Conservation (phyloP, 2,329 filamentous ascomycete genomes). For the Hypocreales sp. region DNA sequence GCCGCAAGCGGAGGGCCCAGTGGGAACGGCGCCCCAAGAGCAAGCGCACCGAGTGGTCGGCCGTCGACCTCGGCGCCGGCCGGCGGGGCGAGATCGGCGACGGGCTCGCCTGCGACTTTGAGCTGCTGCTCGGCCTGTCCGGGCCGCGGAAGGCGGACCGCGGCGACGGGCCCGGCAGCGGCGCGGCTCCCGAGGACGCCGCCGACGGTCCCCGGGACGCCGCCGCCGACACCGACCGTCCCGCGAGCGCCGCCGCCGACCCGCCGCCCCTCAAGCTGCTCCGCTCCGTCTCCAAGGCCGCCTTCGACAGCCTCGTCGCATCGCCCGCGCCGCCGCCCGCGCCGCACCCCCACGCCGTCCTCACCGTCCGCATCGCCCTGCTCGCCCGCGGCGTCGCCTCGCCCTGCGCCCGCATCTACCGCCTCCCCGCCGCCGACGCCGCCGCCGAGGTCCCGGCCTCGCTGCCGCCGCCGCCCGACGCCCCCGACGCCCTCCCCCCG, state of each 20-base stretch:
- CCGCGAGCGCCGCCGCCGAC: too few species aligned
- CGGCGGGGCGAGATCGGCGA: constrained; percentile 70
- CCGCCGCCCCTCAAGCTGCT: constrained; percentile 6
- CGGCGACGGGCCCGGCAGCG: too few species aligned
- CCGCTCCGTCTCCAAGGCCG: constrained; percentile 10
- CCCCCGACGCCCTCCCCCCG: constrained; percentile 17
- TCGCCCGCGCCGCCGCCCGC: constrained; percentile 6
- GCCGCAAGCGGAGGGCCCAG: constrained; percentile 54
- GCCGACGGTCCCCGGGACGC: too few species aligned
- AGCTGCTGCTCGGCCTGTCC: constrained; percentile 37
- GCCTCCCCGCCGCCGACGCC: constrained; percentile 38
- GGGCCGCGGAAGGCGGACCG: constrained; percentile 4
- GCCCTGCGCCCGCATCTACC: constrained; percentile 70
- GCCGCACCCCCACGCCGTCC: constrained; percentile 22
- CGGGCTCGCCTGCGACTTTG: constrained; percentile 76
- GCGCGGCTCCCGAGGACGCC: too few species aligned
- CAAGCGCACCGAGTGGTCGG: constrained; percentile 62
- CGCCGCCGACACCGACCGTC: too few species aligned
- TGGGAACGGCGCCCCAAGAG: constrained; percentile 73
- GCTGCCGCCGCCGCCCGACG: constrained; percentile 12
- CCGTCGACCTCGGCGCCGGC: constrained; percentile 56
- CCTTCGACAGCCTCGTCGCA: constrained; percentile 14
- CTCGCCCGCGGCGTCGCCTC: constrained; percentile 54
- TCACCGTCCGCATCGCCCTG: constrained; percentile 53
- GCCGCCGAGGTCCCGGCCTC: constrained; percentile 31